Conservation (phyloP, 164 flowering plant genomes). For the Macadamia tetraphylla region DNA sequence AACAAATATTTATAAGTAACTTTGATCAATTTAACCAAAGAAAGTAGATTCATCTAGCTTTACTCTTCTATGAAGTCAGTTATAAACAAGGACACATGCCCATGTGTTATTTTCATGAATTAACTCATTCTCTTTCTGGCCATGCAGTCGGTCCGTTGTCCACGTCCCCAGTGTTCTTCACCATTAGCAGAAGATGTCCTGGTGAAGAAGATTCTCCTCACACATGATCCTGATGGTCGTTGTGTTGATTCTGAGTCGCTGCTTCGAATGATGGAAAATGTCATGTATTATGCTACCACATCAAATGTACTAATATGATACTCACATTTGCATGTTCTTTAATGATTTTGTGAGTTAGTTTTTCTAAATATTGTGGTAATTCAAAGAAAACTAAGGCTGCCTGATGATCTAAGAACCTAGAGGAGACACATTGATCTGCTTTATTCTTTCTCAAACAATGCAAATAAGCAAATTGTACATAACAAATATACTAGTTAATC, state of each 20-base stretch:
- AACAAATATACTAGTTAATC: no score
- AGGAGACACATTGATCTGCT: no score
- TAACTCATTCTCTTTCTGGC: background rate
- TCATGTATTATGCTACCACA: slow-evolving; percentile 30
- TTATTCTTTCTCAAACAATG: background rate
- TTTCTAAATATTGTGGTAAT: background rate
- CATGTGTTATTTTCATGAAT: no score
- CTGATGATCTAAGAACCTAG: no score
- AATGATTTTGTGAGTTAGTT: background rate
- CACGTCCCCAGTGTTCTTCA: background rate
- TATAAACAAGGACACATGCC: no score
- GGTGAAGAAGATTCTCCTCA: slow-evolving; percentile 34
- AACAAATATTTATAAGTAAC: no score
- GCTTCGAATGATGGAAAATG: slow-evolving; percentile 39
- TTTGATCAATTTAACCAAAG: no score
- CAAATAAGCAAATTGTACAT: no score
- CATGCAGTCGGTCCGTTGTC: slow-evolving; percentile 20
- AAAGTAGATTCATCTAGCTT: no score
- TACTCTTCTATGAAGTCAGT: no score
- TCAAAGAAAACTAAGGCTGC: no score
- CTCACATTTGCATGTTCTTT: background rate
- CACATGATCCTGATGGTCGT: slow-evolving; percentile 62
- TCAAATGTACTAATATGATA: slow-evolving; percentile 12
- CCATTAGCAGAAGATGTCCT: slow-evolving; percentile 27
- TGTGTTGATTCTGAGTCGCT: slow-evolving; percentile 38